Conservation (phyloP, 495 filamentous ascomycete genomes). For the Xylaria flabelliformis region DNA sequence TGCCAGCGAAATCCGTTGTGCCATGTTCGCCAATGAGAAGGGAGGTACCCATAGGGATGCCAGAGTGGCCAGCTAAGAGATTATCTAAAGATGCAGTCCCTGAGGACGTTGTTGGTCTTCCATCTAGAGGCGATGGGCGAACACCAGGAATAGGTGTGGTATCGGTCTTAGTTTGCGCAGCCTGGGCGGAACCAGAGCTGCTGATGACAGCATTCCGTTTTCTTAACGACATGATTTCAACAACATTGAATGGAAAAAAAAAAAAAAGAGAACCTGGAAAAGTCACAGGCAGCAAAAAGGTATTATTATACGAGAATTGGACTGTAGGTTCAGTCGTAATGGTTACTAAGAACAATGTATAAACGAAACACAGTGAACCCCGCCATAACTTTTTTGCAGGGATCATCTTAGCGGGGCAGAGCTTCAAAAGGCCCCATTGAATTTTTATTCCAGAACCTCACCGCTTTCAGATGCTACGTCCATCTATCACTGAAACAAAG, state of each 20-base stretch:
- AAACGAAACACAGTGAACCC: conserved; percentile 12
- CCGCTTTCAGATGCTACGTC: conserved; percentile 34
- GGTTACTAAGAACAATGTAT: neutral
- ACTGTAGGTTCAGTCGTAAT: neutral
- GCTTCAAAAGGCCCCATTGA: conserved; percentile 29
- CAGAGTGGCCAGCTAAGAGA: conserved; percentile 87
- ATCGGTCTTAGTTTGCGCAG: conserved; percentile 37
- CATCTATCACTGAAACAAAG: neutral
- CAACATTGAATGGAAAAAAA: conserved; percentile 50
- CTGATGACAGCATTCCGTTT: conserved; percentile 80
- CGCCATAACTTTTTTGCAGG: conserved; percentile 19
- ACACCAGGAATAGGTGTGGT: conserved; percentile 66
- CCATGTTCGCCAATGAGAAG: conserved; percentile 90
- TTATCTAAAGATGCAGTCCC: conserved; percentile 84
- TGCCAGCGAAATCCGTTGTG: conserved; percentile 90
- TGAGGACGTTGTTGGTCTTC: conserved; percentile 87
- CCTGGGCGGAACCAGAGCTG: conserved; percentile 38
- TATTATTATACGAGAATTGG: neutral
- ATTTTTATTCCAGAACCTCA: conserved; percentile 28
- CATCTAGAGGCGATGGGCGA: conserved; percentile 88
- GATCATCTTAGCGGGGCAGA: conserved; percentile 32
- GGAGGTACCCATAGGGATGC: conserved; percentile 80
- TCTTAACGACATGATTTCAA: conserved; percentile 79
- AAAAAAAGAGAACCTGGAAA: conserved; percentile 21
- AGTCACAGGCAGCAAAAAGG: neutral